Base-by-base conservation (phyloP, 2,329 filamentous ascomycete genomes). In the Curvularia sp. region DNA sequence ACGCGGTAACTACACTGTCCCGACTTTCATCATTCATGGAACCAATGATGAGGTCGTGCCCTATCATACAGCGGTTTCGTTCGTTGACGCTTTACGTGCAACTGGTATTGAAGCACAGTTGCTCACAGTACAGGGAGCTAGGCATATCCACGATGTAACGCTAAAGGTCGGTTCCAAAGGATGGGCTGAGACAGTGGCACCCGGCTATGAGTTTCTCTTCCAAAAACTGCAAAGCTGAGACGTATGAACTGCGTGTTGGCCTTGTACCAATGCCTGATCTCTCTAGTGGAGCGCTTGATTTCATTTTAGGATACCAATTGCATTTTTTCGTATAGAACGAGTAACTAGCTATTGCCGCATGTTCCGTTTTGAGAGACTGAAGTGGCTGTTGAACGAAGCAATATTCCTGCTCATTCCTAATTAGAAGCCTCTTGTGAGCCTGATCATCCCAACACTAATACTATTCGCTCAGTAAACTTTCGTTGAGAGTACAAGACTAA, bases 11-110 rank as follows among this genome's bases (percentile, higher is more conserved):
- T 67, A 62, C 33, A 41, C 31, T 1, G 52, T 51, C 4, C 65
- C 63, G 4, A 68, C 63, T 2, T 66, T 61, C 43, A 10, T 66
- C 20, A 47, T 68, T 6, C 63, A 66, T 35, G 53, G 58, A 7
- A 53, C 49, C 6, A 52, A 35, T 7, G 63, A 66, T 43, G 59
- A 66, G 10, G 39, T 63, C 24, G 51, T 60, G 10, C 57, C 60
- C 12, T 59, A 51, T 22, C 55, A 26, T 5, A 41, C 48, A 9
- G 48, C 48, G 13, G 51, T 43, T 18, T 9, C 31, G 10, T 57
- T 60, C 8, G 48, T 53, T 8, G 43, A 58, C 5, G 55, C 31
- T 35, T 35, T 61, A 30, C 18, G 49, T 9, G 24, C 24, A 41
- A 24, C 38, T 18, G 58, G 58, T 22, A 44, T 61, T 13, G 51